These are phyloP conservation scores for Elaeis guineensis DNA, from an alignment of 176 grass and related monocot genomes.

Conservation along the genomic window DNA sequence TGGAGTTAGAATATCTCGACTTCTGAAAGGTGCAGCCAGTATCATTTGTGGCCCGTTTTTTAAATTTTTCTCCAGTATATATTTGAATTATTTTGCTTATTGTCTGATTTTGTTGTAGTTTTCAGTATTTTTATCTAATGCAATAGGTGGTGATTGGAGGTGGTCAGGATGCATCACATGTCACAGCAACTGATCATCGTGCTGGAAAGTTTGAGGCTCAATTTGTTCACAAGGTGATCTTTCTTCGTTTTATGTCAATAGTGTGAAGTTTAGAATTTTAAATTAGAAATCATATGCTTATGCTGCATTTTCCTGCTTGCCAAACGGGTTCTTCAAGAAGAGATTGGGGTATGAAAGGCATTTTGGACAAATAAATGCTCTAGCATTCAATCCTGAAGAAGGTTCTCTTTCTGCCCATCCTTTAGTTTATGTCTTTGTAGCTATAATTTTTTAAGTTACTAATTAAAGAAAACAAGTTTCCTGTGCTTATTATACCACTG, in stretches of 20 bases:
- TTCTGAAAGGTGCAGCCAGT: too few relatives aligned
- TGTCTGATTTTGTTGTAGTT: too few relatives aligned
- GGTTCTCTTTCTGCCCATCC: conserved; percentile 16
- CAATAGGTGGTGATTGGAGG: conserved; percentile 62
- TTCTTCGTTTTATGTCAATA: neutral
- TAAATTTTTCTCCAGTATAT: too few relatives aligned
- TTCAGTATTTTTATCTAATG: too few relatives aligned
- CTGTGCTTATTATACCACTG: too few relatives aligned
- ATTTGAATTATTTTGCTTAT: too few relatives aligned
- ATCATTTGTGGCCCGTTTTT: too few relatives aligned
- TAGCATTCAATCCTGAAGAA: conserved; percentile 83
- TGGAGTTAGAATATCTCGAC: too few relatives aligned
- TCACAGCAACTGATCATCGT: conserved; percentile 67
- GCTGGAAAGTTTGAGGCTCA: conserved; percentile 96
- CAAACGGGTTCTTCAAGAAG: conserved; percentile 72
- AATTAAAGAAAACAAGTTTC: too few relatives aligned
- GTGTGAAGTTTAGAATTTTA: neutral
- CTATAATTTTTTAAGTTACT: too few relatives aligned
- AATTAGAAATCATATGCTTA: too few relatives aligned
- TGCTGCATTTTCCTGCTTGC: neutral
- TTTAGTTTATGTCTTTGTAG: too few relatives aligned
- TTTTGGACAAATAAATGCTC: conserved; percentile 81
- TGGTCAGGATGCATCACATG: conserved; percentile 71
- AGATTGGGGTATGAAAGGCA: conserved; percentile 93
- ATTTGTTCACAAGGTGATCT: conserved; percentile 67